phyloP scores from a whole-genome alignment of 306 rosid species.

The Lablab purpureus region DNA sequence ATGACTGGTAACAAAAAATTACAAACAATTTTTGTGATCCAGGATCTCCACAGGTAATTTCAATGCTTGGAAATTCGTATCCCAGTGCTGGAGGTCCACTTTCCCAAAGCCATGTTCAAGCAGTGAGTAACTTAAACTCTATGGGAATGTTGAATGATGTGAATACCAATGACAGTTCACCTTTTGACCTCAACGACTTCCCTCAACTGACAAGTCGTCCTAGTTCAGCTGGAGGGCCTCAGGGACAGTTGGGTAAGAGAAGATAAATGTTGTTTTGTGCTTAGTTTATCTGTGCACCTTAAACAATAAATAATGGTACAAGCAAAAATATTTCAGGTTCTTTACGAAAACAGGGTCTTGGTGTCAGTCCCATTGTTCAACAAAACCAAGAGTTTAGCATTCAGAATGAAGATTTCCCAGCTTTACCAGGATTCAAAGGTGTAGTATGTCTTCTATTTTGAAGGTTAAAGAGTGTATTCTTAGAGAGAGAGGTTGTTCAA shows the following conservation, averaged over 20 bases:
- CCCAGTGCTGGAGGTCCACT: slow-evolving; percentile 84
- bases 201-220: slow-evolving; percentile 95
- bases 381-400: slow-evolving; percentile 98
- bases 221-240: slow-evolving; percentile 97
- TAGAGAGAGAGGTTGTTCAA: slow-evolving; percentile 3
- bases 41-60: slow-evolving; percentile 94
- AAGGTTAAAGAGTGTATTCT: slow-evolving; percentile 9
- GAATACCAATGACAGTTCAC: slow-evolving; percentile 79
- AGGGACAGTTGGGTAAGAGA: slow-evolving; percentile 86
- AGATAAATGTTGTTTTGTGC: slow-evolving; percentile 23
- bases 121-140: slow-evolving; percentile 74
- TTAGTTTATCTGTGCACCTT: slow-evolving; percentile 35
- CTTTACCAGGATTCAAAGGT: slow-evolving; percentile 98
- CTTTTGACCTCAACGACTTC: slow-evolving; percentile 93
- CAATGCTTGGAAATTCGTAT: slow-evolving; percentile 91
- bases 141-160: slow-evolving; percentile 96
- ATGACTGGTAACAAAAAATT: slow-evolving; percentile 39
- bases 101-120: slow-evolving; percentile 88
- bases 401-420: slow-evolving; percentile 98
- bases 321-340: slow-evolving; percentile 71
- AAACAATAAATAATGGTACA: slow-evolving; percentile 36
- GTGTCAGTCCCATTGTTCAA: slow-evolving; percentile 94
- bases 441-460: slow-evolving; percentile 36
- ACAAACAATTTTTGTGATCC: slow-evolving; percentile 55
- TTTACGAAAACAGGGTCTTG: slow-evolving; percentile 93